Percentiles rank a stretch among this genome's conserved stretches.
phyloP scores from a whole-genome alignment of 2,329 filamentous ascomycete species.

The Colletotrichum caudatum region DNA sequence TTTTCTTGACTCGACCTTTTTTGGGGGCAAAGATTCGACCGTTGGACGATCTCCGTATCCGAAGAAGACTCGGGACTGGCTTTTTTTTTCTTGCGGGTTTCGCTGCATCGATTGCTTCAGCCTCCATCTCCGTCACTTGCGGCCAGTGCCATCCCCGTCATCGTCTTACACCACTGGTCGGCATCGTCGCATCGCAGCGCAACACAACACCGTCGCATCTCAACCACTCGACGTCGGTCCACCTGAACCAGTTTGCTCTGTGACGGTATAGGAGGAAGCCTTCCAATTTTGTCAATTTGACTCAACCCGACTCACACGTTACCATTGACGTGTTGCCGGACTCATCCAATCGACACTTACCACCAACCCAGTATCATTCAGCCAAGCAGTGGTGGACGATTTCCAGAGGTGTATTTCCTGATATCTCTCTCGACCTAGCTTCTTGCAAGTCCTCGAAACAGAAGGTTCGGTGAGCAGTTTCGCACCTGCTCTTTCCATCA shows the following conservation, averaged over 20 bases:
- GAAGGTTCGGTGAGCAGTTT: constrained; percentile 17
- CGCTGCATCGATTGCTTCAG: constrained; percentile 11
- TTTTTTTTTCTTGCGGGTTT: neutral
- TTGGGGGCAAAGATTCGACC: constrained; percentile 1
- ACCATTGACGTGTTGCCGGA: neutral
- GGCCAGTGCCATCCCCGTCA: constrained; percentile 20
- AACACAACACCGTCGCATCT: neutral
- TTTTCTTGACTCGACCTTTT: constrained; percentile 33
- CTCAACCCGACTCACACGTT: neutral
- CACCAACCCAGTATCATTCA: neutral
- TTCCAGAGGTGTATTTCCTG: neutral
- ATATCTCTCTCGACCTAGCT: neutral
- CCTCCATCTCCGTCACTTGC: constrained; percentile 3
- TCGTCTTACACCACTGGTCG: constrained; percentile 34
- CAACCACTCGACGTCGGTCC: neutral
- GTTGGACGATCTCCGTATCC: constrained; percentile 18
- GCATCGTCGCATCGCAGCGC: constrained; percentile 14
- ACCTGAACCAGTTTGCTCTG: constrained; percentile 1
- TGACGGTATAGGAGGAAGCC: constrained; percentile 14
- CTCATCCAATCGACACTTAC: neutral
- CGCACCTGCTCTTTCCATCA: constrained; percentile 29
- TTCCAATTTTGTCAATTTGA: neutral
- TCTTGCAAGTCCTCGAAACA: constrained; percentile 4
- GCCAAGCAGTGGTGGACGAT: neutral
- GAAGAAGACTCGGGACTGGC: neutral